Percentiles rank a stretch among this genome's conserved stretches.
Evolutionary conservation across 2,329 filamentous ascomycete species (phyloP).

Genomic region (Epichloe typhina): DNA sequence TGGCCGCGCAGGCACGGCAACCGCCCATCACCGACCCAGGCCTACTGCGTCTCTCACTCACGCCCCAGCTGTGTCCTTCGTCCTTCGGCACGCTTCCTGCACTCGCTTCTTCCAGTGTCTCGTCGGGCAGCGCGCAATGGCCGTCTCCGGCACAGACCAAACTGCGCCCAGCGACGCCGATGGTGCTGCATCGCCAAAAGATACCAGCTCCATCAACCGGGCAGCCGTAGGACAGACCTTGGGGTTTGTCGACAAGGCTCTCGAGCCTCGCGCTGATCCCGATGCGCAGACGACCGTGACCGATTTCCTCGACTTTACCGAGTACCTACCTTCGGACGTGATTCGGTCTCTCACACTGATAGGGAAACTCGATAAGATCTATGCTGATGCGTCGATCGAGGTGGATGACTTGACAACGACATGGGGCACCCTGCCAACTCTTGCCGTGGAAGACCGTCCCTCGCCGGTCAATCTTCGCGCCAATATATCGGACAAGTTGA

Average conservation of each 20-base stretch:
- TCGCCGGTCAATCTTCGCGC: conserved; percentile 39
- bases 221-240: conserved; percentile 13
- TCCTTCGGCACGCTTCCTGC: background rate
- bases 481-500: conserved; percentile 45
- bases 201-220: conserved; percentile 14
- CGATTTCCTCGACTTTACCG: conserved; percentile 57
- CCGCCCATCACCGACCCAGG: background rate
- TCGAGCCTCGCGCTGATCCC: conserved; percentile 44
- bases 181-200: conserved; percentile 16
- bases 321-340: conserved; percentile 56
- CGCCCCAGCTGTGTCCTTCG: background rate
- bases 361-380: conserved; percentile 47
- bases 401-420: conserved; percentile 42
- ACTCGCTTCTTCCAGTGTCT: background rate
- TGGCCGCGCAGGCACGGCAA: conserved; percentile 7
- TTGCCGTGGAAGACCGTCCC: conserved; percentile 33
- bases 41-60: background rate
- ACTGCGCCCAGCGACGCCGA: conserved; percentile 11
- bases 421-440: conserved; percentile 42
- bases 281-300: conserved; percentile 58
- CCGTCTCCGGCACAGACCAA: conserved; percentile 14
- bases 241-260: conserved; percentile 26
- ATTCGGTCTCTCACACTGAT: conserved; percentile 52
- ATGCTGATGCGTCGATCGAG: conserved; percentile 39
- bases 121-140: conserved; percentile 10